Conservation (phyloP, 78 protist genomes). For the Cavenderia fasciculata region DNA sequence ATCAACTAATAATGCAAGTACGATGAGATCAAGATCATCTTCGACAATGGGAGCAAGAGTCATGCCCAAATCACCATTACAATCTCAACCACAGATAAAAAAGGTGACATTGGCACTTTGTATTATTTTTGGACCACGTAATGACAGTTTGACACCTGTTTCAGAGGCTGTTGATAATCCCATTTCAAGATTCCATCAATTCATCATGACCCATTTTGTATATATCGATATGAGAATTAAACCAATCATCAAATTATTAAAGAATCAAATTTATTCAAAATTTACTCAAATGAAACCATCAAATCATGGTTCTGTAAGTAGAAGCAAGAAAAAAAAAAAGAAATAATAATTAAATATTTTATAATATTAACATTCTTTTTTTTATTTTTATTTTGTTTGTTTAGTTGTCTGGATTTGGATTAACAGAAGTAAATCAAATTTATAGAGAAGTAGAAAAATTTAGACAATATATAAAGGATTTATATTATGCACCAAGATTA, state of each 20-base stretch:
- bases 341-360: neutral
- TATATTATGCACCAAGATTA: slow-evolving; percentile 64
- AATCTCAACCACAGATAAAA: slow-evolving; percentile 11
- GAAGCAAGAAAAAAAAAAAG: too few relatives aligned
- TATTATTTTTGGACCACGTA: slow-evolving; percentile 62
- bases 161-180: neutral
- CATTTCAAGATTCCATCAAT: slow-evolving; percentile 58
- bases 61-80: slow-evolving; percentile 21
- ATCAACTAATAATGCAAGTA: neutral
- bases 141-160: neutral
- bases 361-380: neutral
- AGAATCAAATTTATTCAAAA: slow-evolving; percentile 52
- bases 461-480: slow-evolving; percentile 52
- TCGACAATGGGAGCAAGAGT: neutral
- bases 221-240: slow-evolving; percentile 56
- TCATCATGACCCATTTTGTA: slow-evolving; percentile 51
- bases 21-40: slow-evolving; percentile 11
- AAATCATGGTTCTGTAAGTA: slow-evolving; percentile 49
- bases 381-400: neutral
- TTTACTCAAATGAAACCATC: slow-evolving; percentile 4
- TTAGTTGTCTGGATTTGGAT: slow-evolving; percentile 7
- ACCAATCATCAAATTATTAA: slow-evolving; percentile 49
- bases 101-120: slow-evolving; percentile 64
- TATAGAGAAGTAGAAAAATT: slow-evolving; percentile 57
- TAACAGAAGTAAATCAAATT: slow-evolving; percentile 41